phyloP scores from a whole-genome alignment of 2,329 filamentous ascomycete species.

The Trichoderma pleuroti region DNA sequence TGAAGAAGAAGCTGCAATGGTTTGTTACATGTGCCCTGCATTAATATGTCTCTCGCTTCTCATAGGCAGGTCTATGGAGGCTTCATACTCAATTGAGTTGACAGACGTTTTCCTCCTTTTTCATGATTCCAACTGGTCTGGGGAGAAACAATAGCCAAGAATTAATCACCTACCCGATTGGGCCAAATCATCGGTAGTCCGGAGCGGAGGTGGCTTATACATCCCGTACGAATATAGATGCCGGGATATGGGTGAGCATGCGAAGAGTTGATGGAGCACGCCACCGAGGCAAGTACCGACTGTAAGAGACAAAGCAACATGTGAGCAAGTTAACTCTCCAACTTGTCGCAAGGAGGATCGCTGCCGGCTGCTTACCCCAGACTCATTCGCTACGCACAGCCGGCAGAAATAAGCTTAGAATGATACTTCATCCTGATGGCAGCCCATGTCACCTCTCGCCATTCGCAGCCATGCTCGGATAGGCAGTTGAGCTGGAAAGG shows the following conservation, averaged over 20 bases:
- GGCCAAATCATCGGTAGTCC: not conserved
- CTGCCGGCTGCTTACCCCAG: not conserved
- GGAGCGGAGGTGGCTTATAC: not conserved
- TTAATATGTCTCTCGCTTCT: not conserved
- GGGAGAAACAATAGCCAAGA: not conserved
- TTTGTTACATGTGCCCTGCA: not conserved
- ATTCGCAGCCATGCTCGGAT: not conserved
- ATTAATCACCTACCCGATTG: conserved; percentile 8
- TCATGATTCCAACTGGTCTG: not conserved
- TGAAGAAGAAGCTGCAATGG: not conserved
- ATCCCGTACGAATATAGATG: too few species aligned
- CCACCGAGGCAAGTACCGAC: not conserved
- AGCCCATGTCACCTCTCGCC: not conserved
- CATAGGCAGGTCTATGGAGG: not conserved
- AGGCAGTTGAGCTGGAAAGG: conserved; percentile 10
- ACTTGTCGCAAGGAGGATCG: not conserved
- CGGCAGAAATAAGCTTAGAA: not conserved
- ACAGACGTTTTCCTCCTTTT: not conserved
- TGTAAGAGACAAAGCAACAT: not conserved
- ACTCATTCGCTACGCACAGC: not conserved
- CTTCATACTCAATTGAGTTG: not conserved
- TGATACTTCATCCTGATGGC: not conserved
- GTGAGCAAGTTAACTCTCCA: not conserved
- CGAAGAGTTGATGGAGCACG: not conserved
- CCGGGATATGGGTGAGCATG: not conserved